Base-by-base conservation (phyloP, 257 asterid genomes). In the Lavandula angustifolia region DNA sequence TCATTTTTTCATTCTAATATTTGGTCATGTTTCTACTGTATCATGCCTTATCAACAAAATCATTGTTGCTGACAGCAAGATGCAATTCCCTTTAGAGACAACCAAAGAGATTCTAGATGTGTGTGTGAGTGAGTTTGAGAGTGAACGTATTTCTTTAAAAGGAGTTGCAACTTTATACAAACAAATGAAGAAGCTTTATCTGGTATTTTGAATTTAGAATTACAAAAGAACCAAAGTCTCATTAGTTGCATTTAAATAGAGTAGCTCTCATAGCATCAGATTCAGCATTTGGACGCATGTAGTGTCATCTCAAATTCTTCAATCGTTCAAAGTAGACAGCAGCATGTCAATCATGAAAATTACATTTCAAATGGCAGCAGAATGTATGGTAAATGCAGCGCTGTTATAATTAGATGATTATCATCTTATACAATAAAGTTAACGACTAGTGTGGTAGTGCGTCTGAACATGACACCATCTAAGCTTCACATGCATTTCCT, bases 211-310 rank as follows among this genome's bases (percentile, higher is more conserved):
- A 42, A 48, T 9, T 54, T 13, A 27, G 53, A n/a, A 27, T 62
- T 14, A 54, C 61, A 54, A 12, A 54, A 35, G 61, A 8, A 13
- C 16, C 61, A 54, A 43, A 37, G 44, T 11, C 27, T 41, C 16
- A 60, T 42, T 16, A 43, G 6, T 31, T 44, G 10, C 16, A 55
- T 56, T 55, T 29, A 60, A 57, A 50, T 54, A 27, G 5, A 42
- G 51, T 12, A 37, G 43, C 60, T 32, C 51, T 57, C 70, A 62
- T 6, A 55, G 61, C 10, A 2, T 13, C 47, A 71, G 60, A n/a
- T 54, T 63, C 27, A 62, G 52, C 47, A 49, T 46, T 47, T 38
- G 54, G 33, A 64, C 40, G 37, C 14, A 50, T 49, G 40, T 48
- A 4, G 32, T 7, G 49, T 42, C 40, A 52, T 41, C 47, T 40